Base-by-base conservation (phyloP, 371 early-diverging fungal species). In the Mucor indicus region DNA sequence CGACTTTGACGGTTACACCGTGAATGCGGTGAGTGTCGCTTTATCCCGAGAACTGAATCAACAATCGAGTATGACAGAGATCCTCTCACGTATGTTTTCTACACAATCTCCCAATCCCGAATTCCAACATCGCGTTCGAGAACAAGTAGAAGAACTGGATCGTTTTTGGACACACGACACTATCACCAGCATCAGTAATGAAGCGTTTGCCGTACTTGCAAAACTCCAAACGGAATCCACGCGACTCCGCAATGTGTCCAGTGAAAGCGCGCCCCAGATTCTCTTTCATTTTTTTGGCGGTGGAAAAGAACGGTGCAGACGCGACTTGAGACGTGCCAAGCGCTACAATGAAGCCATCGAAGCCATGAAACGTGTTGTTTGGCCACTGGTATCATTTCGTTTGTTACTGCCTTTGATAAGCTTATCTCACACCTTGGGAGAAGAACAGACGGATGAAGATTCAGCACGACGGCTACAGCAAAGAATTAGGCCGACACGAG, bases 161-260 rank as follows among this genome's bases (percentile, higher is more conserved):
- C 24, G 16, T 15, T 40, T 50, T 32, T 44, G 46, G 43, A 15
- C 67, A 51, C 15, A 86, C 70, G 31, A 97, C 61, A 11, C 91
- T 75, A 42, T 74, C 56, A 48, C 77, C 60, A 38, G 92, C 64
- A 36, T 58, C 27, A 53, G 53, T 31, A 39, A 48, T 10, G 25
- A 58, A 10, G 64, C 68, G 0, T 57, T 67, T 25, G 17, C 20
- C 1, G 55, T 67, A 0, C 27, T 71, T 10, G 42, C 60, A 0
- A 40, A 50, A 12, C 57, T 71, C 2, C 68, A 71, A 27, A 55
- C 53, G 2, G 68, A 71, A 37, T 59, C 64, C 0, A 55, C 62
- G 4, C 62, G 67, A 1, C 17, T 71, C 4, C 50, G 53, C 6
- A 71, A 61, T 23, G 72, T 64, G 2, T 59, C 64, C 9, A 67